Conservation (phyloP, 805 yeast genomes). For the Barnettozyma californica region DNA sequence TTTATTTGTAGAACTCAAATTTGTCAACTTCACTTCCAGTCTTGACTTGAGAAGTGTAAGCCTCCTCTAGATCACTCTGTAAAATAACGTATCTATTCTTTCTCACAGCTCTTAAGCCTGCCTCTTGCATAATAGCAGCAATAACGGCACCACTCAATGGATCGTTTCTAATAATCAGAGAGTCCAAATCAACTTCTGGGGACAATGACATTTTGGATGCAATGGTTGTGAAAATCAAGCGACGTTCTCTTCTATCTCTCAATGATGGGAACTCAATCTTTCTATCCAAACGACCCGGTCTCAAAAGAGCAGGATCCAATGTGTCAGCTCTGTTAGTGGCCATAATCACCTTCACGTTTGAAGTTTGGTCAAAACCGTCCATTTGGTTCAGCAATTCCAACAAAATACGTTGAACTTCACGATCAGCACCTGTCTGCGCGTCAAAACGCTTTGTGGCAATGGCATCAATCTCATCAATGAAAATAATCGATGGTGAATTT, state of each 20-base stretch:
- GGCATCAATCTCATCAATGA: slow-evolving; percentile 98
- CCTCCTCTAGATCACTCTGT: slow-evolving; percentile 96
- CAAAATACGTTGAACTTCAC: slow-evolving; percentile 97
- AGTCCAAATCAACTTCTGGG: slow-evolving; percentile 95
- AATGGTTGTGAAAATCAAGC: slow-evolving; percentile 91
- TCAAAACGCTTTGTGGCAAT: slow-evolving; percentile 98
- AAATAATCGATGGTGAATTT: slow-evolving; percentile 93
- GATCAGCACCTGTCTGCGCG: slow-evolving; percentile 99
- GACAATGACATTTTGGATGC: slow-evolving; percentile 97
- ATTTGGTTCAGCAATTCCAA: slow-evolving; percentile 94
- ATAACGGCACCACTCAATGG: slow-evolving; percentile 96
- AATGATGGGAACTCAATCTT: slow-evolving; percentile 96
- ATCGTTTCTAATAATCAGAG: slow-evolving; percentile 90
- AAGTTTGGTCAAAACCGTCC: slow-evolving; percentile 97
- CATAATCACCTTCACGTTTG: slow-evolving; percentile 97
- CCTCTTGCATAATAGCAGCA: slow-evolving; percentile 99
- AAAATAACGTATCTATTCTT: slow-evolving; percentile 95
- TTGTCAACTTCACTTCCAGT: slow-evolving; percentile 93
- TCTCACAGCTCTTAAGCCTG: slow-evolving; percentile 97
- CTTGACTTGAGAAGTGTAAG: slow-evolving; percentile 94
- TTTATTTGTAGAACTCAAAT: slow-evolving; percentile 89
- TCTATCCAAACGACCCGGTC: slow-evolving; percentile 98
- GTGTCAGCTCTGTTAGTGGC: slow-evolving; percentile 99
- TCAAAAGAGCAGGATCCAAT: slow-evolving; percentile 92
- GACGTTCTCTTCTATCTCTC: slow-evolving; percentile 96